Percentiles rank a stretch among this genome's conserved stretches.
phyloP scores from a whole-genome alignment of 2,329 filamentous ascomycete species.

The Pestalotiopsis sp. region DNA sequence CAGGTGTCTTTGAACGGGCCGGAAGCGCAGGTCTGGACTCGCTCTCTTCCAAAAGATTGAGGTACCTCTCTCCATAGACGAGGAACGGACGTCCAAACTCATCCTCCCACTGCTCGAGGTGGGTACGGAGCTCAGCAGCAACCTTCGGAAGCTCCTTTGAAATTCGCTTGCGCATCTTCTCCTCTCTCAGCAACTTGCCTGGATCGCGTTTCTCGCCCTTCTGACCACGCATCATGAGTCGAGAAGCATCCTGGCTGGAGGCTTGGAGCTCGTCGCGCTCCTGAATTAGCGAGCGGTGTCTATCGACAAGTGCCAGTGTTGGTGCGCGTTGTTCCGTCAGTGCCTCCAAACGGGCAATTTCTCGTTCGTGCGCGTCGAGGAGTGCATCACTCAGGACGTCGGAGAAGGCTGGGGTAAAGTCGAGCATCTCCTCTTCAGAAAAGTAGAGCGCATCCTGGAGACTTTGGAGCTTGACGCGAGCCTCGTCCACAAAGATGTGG shows the following conservation, averaged over 20 bases:
- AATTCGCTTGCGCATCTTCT: conserved; percentile 98
- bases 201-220: conserved; percentile 96
- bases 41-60: conserved; percentile 77
- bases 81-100: conserved; percentile 93
- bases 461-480: conserved; percentile 86
- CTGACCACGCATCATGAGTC: conserved; percentile 86
- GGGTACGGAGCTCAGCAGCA: conserved; percentile 77
- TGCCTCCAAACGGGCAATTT: conserved; percentile 80
- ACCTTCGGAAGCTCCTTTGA: conserved; percentile 95
- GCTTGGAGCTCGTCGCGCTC: conserved; percentile 87
- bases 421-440: conserved; percentile 97
- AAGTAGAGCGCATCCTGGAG: conserved; percentile 95
- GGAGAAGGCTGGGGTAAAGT: conserved; percentile 95
- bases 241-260: conserved; percentile 92
- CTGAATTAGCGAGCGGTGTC: conserved; percentile 77
- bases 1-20: conserved; percentile 76
- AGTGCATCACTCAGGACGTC: conserved; percentile 97
- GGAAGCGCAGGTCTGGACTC: conserved; percentile 63
- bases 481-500: conserved; percentile 94
- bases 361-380: conserved; percentile 90
- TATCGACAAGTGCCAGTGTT: conserved; percentile 80
- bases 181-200: conserved; percentile 88
- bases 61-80: conserved; percentile 88
- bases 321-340: conserved; percentile 87
- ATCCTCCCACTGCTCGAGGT: conserved; percentile 87